Base-by-base conservation (phyloP, 306 rosid genomes). In the Cucumis hystrix region DNA sequence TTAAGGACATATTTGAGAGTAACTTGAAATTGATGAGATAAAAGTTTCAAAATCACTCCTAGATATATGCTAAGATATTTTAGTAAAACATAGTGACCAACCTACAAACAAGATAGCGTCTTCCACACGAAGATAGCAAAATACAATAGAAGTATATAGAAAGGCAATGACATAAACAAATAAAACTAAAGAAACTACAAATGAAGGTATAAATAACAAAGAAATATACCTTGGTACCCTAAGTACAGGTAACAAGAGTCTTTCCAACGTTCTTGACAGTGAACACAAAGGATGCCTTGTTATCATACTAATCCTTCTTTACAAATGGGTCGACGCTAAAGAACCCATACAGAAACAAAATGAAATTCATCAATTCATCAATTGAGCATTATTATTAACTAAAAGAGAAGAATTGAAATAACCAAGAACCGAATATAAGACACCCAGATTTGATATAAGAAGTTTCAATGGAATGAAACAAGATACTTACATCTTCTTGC, bases 221-320 rank as follows among this genome's bases (percentile, higher is more conserved):
- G 43, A 15, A 71, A 71, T 69, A 0, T 73, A 91, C 99, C 97
- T 87, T 95, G 81, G 99, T 95, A 2, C 99, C 99, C 90, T 95
- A 97, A 11, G 99, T 95, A 37, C 99, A 93, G 47, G 89, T 58
- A 70, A 95, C 99, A 0, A 92, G 96, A 18, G 99, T 95, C 39
- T 95, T 95, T 20, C 99, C 99, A 0, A 95, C 97, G 60, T 87
- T 89, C 78, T 87, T 87, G 23, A 78, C 83, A 65, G 69, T 83
- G 84, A 95, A 92, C 35, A 95, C 70, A 1, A 92, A 87, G n/a
- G 97, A 97, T 2, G 97, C 97, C 77, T 95, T 95, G 78, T 92
- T 87, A 55, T 95, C 97, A 7, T 95, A 95, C 99, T 97, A 95
- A 30, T 95, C 99, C 84, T 95, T 95, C 96, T 95, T 95, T 6